These are phyloP conservation scores for Heterobasidion irregulare DNA, from an alignment of 1,284 basidiomycete genomes.

Conservation along the genomic window DNA sequence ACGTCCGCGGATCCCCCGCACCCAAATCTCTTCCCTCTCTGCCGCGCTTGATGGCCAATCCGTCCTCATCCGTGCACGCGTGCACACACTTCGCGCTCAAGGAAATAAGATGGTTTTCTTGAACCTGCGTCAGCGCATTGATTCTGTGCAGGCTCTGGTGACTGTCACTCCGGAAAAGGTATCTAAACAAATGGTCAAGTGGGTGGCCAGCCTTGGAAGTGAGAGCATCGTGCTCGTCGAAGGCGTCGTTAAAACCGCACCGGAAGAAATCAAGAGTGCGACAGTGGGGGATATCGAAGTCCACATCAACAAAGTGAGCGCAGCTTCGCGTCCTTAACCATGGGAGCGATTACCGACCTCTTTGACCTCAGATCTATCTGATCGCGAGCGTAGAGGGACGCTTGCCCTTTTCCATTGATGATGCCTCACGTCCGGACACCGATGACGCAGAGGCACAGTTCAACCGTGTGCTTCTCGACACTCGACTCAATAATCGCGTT, in stretches of 20 bases:
- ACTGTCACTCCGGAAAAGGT: slow-evolving; percentile 73
- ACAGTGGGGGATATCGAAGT: slow-evolving; percentile 88
- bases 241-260: slow-evolving; percentile 75
- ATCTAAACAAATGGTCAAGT: slow-evolving; percentile 98
- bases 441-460: slow-evolving; percentile 67
- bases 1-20: slow-evolving; percentile 41
- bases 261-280: slow-evolving; percentile 86
- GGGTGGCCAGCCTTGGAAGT: slow-evolving; percentile 69
- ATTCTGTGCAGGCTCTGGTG: slow-evolving; percentile 88
- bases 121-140: slow-evolving; percentile 81
- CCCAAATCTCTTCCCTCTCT: slow-evolving; percentile 62
- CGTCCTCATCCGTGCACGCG: slow-evolving; percentile 82
- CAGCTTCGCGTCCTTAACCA: background rate
- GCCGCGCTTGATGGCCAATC: slow-evolving; percentile 68
- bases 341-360: background rate
- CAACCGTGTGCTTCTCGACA: slow-evolving; percentile 80
- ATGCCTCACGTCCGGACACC: slow-evolving; percentile 80
- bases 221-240: slow-evolving; percentile 94
- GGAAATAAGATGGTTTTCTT: slow-evolving; percentile 95
- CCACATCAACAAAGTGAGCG: slow-evolving; percentile 68
- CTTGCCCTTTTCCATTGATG: slow-evolving; percentile 90
- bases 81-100: slow-evolving; percentile 89
- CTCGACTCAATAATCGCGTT: slow-evolving; percentile 91
- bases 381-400: slow-evolving; percentile 70
- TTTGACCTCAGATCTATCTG: slow-evolving; percentile 64